Percentiles rank a stretch among this genome's conserved stretches.
phyloP scores from a whole-genome alignment of 75 land plant genomes.

The Cunninghamia lanceolata region DNA sequence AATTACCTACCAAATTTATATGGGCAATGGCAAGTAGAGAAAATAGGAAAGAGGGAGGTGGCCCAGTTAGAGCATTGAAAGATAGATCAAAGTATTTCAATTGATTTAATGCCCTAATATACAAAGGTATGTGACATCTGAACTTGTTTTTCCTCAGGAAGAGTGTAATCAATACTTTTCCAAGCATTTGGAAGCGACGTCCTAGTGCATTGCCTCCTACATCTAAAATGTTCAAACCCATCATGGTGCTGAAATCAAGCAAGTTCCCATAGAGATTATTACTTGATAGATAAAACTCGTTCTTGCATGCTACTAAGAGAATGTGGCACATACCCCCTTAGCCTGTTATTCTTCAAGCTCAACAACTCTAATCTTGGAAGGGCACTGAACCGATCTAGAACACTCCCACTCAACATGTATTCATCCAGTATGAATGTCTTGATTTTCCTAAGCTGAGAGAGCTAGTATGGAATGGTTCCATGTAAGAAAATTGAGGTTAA shows the following conservation, averaged over 20 bases:
- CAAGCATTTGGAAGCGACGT: conserved; percentile 52
- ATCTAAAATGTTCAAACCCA: conserved; percentile 45
- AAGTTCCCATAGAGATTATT: conserved; percentile 44
- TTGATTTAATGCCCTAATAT: conserved; percentile 17
- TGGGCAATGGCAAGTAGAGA: conserved; percentile 54
- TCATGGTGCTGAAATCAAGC: conserved; percentile 52
- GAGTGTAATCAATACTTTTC: conserved; percentile 26
- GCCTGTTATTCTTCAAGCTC: conserved; percentile 22
- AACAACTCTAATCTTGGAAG: conserved; percentile 24
- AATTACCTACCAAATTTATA: conserved; percentile 54
- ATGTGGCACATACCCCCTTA: conserved; percentile 23
- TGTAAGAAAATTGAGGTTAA: conserved; percentile 69
- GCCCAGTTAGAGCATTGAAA: conserved; percentile 57
- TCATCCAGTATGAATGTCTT: conserved; percentile 47
- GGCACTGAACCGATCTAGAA: conserved; percentile 25
- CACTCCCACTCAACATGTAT: conserved; percentile 53
- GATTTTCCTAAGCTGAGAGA: conserved; percentile 32
- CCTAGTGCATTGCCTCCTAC: conserved; percentile 59
- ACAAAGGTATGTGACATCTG: conserved; percentile 43
- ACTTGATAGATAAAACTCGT: conserved; percentile 17
- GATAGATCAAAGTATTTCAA: conserved; percentile 66
- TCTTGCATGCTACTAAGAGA: conserved; percentile 14
- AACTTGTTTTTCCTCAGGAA: conserved; percentile 49
- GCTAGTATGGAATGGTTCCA: conserved; percentile 55
- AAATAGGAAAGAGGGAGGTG: conserved; percentile 52